Percentiles rank a stretch among this genome's conserved stretches.
Conservation (phyloP, 768 basidiomycete species). For the Ramaria rubella region DNA sequence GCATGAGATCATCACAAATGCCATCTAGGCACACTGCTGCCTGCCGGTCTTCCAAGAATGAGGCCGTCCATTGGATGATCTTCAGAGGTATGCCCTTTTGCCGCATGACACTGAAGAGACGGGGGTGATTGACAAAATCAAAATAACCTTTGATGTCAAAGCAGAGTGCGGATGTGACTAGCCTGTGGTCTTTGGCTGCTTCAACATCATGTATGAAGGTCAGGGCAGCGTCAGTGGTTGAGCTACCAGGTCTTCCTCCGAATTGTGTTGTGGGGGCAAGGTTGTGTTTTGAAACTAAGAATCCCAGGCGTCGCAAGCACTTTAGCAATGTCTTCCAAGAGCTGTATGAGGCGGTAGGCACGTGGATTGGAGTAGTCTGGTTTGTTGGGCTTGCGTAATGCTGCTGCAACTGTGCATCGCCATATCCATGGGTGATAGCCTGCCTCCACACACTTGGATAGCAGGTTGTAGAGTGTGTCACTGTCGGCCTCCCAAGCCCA, state of each 20-base stretch:
- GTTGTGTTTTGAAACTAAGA: conserved; percentile 18
- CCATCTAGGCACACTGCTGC: conserved; percentile 15
- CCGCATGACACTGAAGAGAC: conserved; percentile 8
- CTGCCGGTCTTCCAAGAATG: conserved; percentile 11
- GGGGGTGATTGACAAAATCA: conserved; percentile 18
- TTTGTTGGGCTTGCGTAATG: too few relatives aligned
- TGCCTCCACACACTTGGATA: background rate
- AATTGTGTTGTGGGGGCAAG: conserved; percentile 27
- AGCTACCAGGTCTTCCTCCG: conserved; percentile 14
- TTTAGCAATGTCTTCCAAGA: too few relatives aligned
- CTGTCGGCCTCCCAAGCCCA: background rate
- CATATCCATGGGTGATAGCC: conserved; percentile 16
- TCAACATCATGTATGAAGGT: conserved; percentile 17
- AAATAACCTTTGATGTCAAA: too few relatives aligned
- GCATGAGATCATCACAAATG: too few relatives aligned
- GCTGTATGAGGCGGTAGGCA: conserved; percentile 30
- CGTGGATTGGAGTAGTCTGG: conserved; percentile 28
- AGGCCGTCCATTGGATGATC: conserved; percentile 10
- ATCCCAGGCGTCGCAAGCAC: conserved; percentile 22
- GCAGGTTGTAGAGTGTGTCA: background rate
- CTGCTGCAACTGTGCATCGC: conserved; percentile 25
- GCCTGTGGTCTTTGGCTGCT: conserved; percentile 13
- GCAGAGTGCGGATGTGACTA: conserved; percentile 19
- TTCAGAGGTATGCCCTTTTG: conserved; percentile 9
- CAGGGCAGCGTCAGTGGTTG: conserved; percentile 15